Conservation (phyloP, 805 yeast species). For the Wickerhamiella dianesei region DNA sequence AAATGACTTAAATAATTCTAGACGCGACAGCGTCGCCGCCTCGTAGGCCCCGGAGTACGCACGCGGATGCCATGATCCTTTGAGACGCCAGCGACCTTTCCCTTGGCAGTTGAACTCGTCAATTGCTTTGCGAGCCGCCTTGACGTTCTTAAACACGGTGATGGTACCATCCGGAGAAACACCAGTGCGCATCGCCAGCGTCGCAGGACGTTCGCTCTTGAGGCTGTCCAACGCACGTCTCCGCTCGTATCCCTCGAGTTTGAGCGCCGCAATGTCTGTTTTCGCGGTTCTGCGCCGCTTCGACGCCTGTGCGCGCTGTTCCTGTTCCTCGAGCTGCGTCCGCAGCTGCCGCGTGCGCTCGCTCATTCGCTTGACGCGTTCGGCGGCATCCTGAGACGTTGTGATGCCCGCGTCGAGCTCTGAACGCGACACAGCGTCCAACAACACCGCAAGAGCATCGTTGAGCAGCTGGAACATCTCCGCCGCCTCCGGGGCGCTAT, state of each 20-base stretch:
- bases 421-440: neutral
- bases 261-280: neutral
- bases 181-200: neutral
- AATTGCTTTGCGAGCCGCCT: slow-evolving; percentile 10
- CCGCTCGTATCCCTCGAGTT: slow-evolving; percentile 3
- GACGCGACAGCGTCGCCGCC: neutral
- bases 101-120: slow-evolving; percentile 4
- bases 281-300: neutral
- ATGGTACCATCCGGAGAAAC: neutral
- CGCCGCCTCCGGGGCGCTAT: slow-evolving; percentile 18
- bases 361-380: neutral
- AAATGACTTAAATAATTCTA: neutral
- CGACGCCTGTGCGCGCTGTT: neutral
- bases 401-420: neutral
- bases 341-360: neutral
- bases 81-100: neutral
- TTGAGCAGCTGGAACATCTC: slow-evolving; percentile 21
- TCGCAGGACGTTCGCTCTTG: neutral
- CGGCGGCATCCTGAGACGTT: neutral
- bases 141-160: slow-evolving; percentile 5
- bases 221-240: slow-evolving; percentile 1
- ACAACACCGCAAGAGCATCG: slow-evolving; percentile 17
- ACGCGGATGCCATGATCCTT: slow-evolving; percentile 3
- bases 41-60: slow-evolving; percentile 2
- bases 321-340: neutral